phyloP scores from a whole-genome alignment of 2,329 filamentous ascomycete genomes.

The Exophiala aquamarina region DNA sequence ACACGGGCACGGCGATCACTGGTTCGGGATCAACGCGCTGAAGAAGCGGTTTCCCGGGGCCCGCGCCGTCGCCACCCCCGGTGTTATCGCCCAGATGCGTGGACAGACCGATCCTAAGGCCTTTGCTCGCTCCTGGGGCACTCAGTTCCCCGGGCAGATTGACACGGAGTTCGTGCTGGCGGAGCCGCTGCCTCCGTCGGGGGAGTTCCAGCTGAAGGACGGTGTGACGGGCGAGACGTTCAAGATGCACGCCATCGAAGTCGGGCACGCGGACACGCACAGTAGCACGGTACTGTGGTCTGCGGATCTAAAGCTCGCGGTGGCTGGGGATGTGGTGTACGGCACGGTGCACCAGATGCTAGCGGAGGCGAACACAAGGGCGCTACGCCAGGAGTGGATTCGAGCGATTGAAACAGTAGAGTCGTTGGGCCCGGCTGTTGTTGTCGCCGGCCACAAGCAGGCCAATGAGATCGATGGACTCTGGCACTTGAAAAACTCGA shows the following conservation, averaged over 20 bases:
- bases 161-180: constrained; percentile 4
- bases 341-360: constrained; percentile 39
- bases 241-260: constrained; percentile 26
- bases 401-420: constrained; percentile 34
- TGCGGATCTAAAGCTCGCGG: constrained; percentile 36
- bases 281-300: constrained; percentile 38
- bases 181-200: constrained; percentile 3
- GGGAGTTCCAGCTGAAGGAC: constrained; percentile 2
- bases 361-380: constrained; percentile 35
- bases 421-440: constrained; percentile 32
- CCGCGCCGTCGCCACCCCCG: constrained; percentile 22
- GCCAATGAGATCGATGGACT: constrained; percentile 30
- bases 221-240: constrained; percentile 14
- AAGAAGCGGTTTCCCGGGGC: constrained; percentile 33
- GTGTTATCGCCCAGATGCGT: constrained; percentile 26
- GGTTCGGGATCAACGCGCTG: constrained; percentile 35
- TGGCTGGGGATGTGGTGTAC: constrained; percentile 42
- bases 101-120: constrained; percentile 10
- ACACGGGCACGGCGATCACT: constrained; percentile 46
- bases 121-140: constrained; percentile 10
- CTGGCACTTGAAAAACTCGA: constrained; percentile 30
- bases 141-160: constrained; percentile 9
- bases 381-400: constrained; percentile 36
- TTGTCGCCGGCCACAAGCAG: constrained; percentile 35
- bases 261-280: constrained; percentile 33